Evolutionary conservation across 345 rosid species (phyloP), one percentile per base, ranked within the genome.

Genomic region (Populus euphratica): DNA sequence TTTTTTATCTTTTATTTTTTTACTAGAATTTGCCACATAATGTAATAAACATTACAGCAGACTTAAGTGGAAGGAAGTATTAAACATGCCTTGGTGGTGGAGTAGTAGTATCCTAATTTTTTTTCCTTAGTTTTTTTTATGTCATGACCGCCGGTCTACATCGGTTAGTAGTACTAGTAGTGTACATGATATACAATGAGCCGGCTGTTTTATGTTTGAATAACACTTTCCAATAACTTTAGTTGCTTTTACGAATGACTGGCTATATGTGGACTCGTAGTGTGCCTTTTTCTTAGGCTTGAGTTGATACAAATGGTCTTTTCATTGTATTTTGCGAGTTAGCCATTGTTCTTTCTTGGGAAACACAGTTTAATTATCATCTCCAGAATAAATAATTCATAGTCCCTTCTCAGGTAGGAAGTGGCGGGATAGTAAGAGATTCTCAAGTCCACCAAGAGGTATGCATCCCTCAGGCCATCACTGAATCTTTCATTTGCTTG

Each of bases 381-480:
- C 43, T 11, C 17, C 47, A 31, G 25, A 59, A 13, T 59, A 70
- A 29, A 61, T 10, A 38, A 36, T 68, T 50, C 18, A 13, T 36
- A 41, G 20, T 76, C 43, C 43, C 69, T 25, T 56, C 31, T 81
- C 88, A 96, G 99, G 97, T 96, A 0, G 97, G 98, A 80, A 83
- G 85, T 11, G 98, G 99, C n/a, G 98, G 99, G 75, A 92, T 96
- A 74, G 96, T 96, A 68, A 89, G 91, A 87, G 98, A 96, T 88
- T 94, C 97, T 2, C 85, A 82, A 69, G 96, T 96, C 69, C 99
- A 91, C 76, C 87, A 93, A 72, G 97, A 92, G 95, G 98, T 93
- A 79, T 66, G 87, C 63, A 20, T 36, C 33, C 73, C 78, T 69
- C 17, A 17, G 1, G 29, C 18, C 71, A 63, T 8, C 61, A 12